A percentile compares a stretch with the other conserved stretches of the same genome.
These are phyloP conservation scores for Capsicum baccatum DNA, from an alignment of 257 asterid species.

Conservation along the genomic window DNA sequence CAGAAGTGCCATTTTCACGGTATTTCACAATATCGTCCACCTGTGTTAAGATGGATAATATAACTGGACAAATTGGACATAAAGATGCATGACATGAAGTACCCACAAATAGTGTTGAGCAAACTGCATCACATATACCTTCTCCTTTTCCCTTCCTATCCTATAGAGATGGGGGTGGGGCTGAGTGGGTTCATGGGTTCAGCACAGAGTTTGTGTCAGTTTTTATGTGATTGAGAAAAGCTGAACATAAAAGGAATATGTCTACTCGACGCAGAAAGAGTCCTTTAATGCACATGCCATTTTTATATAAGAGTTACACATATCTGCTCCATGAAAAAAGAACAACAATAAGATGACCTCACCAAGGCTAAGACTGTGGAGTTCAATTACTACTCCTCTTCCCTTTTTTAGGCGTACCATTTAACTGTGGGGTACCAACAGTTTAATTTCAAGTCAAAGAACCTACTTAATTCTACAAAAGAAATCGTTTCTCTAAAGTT, in stretches of 20 bases:
- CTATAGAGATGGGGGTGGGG: background rate
- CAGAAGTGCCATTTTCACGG: slow-evolving; percentile 69
- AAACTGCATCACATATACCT: slow-evolving; percentile 1
- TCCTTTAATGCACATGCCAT: background rate
- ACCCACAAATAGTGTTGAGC: background rate
- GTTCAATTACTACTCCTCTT: background rate
- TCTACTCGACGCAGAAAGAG: background rate
- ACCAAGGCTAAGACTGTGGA: background rate
- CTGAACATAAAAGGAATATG: background rate
- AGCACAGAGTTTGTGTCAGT: background rate
- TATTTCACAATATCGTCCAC: slow-evolving; percentile 74
- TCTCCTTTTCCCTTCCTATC: background rate
- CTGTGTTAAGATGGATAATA: slow-evolving; percentile 41
- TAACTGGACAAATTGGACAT: background rate
- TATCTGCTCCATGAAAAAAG: background rate
- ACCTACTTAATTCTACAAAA: background rate
- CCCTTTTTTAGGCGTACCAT: background rate
- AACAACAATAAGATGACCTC: background rate
- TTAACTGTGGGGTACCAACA: background rate
- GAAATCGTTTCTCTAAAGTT: background rate
- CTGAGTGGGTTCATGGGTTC: background rate
- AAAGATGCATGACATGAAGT: background rate
- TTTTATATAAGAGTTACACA: background rate
- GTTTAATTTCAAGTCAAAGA: background rate
- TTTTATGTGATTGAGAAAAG: background rate